Percentiles rank a stretch among this genome's conserved stretches.
Conservation (phyloP, 2,329 filamentous ascomycete species). For the Ceratocystis huliohia region DNA sequence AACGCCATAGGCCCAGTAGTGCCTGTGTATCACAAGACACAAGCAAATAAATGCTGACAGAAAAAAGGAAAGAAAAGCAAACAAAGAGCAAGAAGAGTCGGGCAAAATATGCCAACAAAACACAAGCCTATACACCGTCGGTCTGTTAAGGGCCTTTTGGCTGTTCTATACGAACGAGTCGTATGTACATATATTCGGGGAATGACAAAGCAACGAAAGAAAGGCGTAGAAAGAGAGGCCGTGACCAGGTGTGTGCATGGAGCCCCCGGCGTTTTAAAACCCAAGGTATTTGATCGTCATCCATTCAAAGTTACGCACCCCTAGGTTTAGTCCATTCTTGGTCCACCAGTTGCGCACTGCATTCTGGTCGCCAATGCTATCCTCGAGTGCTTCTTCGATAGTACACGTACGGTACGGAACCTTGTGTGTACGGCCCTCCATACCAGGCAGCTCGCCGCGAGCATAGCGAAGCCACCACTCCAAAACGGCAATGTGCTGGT, state of each 20-base stretch:
- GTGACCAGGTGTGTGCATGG: not conserved
- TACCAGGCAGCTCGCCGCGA: slow-evolving; percentile 41
- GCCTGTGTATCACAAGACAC: not conserved
- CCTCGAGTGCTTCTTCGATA: slow-evolving; percentile 87
- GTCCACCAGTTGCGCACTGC: slow-evolving; percentile 80
- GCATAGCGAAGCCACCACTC: slow-evolving; percentile 82
- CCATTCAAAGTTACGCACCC: slow-evolving; percentile 76
- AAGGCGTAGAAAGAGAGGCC: not conserved
- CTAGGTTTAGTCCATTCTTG: slow-evolving; percentile 65
- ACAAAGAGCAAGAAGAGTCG: not conserved
- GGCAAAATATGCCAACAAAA: not conserved
- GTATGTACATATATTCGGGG: not conserved
- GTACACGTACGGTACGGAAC: slow-evolving; percentile 93
- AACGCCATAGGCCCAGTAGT: not conserved
- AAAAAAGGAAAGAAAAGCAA: not conserved
- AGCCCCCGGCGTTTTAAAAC: not conserved
- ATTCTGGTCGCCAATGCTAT: slow-evolving; percentile 62
- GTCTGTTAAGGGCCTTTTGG: not conserved
- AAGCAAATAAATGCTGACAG: not conserved
- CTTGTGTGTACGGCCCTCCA: slow-evolving; percentile 45
- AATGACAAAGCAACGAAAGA: not conserved
- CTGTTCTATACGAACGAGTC: not conserved
- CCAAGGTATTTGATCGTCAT: slow-evolving; percentile 67
- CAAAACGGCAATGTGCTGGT: slow-evolving; percentile 69
- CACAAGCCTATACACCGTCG: not conserved